Conservation (phyloP, 371 early-diverging fungal species). For the Modicella reniformis region DNA sequence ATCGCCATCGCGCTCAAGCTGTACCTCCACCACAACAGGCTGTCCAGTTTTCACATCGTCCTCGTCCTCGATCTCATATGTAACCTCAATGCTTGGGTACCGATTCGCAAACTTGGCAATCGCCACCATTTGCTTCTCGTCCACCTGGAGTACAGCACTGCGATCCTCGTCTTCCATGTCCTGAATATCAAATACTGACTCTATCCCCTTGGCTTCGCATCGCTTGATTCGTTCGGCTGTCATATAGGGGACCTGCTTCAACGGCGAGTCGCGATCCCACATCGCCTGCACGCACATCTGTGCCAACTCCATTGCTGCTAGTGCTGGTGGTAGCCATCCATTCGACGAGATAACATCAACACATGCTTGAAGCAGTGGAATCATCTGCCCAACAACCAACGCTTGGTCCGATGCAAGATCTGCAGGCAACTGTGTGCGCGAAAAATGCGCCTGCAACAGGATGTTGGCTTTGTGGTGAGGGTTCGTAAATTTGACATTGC, state of each 20-base stretch:
- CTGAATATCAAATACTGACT: constrained; percentile 92
- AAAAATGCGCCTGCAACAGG: constrained; percentile 94
- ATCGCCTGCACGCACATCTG: constrained; percentile 98
- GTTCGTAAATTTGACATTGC: constrained; percentile 66
- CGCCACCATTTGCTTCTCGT: constrained; percentile 74
- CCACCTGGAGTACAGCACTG: constrained; percentile 71
- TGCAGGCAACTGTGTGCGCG: constrained; percentile 87
- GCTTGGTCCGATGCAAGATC: constrained; percentile 92
- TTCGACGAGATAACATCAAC: constrained; percentile 94
- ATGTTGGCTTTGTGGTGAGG: constrained; percentile 92
- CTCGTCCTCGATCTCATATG: constrained; percentile 72
- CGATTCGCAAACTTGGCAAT: constrained; percentile 91
- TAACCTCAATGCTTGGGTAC: constrained; percentile 92
- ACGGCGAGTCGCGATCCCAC: constrained; percentile 92
- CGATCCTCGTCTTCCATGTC: constrained; percentile 92
- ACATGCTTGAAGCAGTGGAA: constrained; percentile 90
- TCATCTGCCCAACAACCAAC: constrained; percentile 71
- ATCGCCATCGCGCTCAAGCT: constrained; percentile 84
- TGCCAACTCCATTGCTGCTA: constrained; percentile 93
- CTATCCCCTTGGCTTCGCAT: constrained; percentile 74
- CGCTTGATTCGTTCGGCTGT: constrained; percentile 72
- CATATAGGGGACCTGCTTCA: constrained; percentile 93
- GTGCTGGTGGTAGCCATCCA: constrained; percentile 91
- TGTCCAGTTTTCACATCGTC: constrained; percentile 70
- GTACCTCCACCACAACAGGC: constrained; percentile 73